Evolutionary conservation across 768 basidiomycete species (phyloP), one percentile per base, ranked within the genome.

Genomic region (Mycena olivaceomarginata): DNA sequence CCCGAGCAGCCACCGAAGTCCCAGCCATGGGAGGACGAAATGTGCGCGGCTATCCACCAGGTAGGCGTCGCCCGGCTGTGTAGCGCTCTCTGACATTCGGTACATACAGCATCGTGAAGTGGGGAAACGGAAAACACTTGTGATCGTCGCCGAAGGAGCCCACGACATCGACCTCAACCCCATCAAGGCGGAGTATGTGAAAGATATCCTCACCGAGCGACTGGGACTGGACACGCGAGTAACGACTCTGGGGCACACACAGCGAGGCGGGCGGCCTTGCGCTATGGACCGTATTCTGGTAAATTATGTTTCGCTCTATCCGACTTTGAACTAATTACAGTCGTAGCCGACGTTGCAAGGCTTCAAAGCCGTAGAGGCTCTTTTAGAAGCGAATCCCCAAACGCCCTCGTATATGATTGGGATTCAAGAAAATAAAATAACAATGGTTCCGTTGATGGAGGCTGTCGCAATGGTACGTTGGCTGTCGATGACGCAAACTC

Each of bases 331-430:
- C 57, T 68, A 25, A 68, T 77, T 25, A 25, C 53, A 57, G 43
- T 72, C 31, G 63, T 81, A 98, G 97, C 97, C 98, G 0, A 98
- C 98, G 0, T 87, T 99, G n/a, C 98, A 99, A 89, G 98, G 97
- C 68, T 91, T 97, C 41, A 96, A 98, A 82, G 98, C 98, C 2
- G 95, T 99, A 65, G 92, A 97, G 68, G 95, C 96, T 2, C 88
- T 99, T 39, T 88, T 99, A 8, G 93, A 94, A 80, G 92, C 98
- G 0, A 95, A 92, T 0, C 97, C 98, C 6, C 92, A 95, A 22
- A 97, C 95, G 0, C 98, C 98, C 6, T 98, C 97, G 0, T 99
- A 98, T 83, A 98, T 99, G 95, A 99, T 99, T 82, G 98, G 98
- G 31, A 90, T 98, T 51, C 92, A 92, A 78, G 98, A 99, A 87